Evolutionary conservation across 2,329 filamentous ascomycete species (phyloP).

Genomic region (Shiraia bambusicola): DNA sequence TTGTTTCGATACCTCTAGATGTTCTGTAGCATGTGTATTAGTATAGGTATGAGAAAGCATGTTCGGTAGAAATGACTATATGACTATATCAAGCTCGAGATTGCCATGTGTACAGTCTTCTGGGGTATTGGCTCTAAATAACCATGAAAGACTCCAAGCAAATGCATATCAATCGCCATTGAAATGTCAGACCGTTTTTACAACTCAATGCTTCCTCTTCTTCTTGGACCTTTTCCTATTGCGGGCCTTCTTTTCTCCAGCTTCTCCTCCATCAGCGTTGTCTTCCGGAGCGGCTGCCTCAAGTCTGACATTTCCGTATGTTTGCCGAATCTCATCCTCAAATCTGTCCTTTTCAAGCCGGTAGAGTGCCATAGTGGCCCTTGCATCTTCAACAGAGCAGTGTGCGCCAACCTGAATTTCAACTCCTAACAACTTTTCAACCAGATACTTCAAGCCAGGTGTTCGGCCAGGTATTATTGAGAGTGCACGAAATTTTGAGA

Average conservation of each 20-base stretch:
- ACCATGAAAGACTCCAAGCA: conserved; percentile 18
- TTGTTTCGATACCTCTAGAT: no score
- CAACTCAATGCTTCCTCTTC: conserved; percentile 27
- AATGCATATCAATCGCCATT: conserved; percentile 11
- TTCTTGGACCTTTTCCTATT: conserved; percentile 45
- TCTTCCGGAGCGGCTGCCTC: conserved; percentile 25
- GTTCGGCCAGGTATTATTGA: conserved; percentile 62
- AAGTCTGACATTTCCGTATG: conserved; percentile 48
- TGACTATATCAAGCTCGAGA: no score
- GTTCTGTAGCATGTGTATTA: no score
- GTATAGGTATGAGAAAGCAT: no score
- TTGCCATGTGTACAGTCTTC: conserved; percentile 6
- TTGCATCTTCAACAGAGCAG: conserved; percentile 72
- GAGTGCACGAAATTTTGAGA: conserved; percentile 71
- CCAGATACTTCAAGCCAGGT: conserved; percentile 65
- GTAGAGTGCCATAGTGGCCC: conserved; percentile 88
- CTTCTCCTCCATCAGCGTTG: conserved; percentile 21
- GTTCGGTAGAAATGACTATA: no score
- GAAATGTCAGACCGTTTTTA: background rate
- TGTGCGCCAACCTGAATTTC: conserved; percentile 63
- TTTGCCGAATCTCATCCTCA: conserved; percentile 74
- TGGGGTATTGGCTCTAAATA: conserved; percentile 16
- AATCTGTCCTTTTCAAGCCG: conserved; percentile 80
- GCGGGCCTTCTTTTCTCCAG: conserved; percentile 29
- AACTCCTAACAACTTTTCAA: conserved; percentile 58